Evolutionary conservation across 305 asterid species (phyloP), one percentile per base, ranked within the genome.

Genomic region (Plantago coronopus): DNA sequence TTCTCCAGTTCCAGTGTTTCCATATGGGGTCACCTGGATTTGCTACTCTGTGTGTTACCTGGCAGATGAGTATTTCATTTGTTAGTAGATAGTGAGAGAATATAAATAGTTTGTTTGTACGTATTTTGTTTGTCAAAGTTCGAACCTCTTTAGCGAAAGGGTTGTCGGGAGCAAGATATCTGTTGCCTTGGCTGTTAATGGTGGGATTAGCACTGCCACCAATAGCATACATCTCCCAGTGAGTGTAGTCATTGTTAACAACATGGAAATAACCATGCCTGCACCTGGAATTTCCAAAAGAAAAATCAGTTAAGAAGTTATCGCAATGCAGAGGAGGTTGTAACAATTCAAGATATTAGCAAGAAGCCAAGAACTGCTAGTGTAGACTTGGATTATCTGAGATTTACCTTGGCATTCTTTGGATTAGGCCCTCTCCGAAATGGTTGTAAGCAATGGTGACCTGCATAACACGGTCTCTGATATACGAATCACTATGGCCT

Each of bases 131-230:
- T 18, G 0, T 27, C 7, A 27, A 27, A 27, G 7, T 25, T 17
- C 43, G 13, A 38, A 83, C 95, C 95, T 83, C 85, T 73, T 86
- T 89, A n/a, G 94, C 90, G 34, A 59, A 77, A 55, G 67, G 79
- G 79, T 86, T 72, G 68, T 19, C 59, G 5, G 96, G 79, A 63
- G 96, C 94, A 15, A 84, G 82, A 76, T 70, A 88, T 74, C 95
- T 69, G 82, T 88, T 88, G 23, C 96, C 93, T 69, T 88, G 93
- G 76, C 93, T 85, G 76, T 88, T 86, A 58, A 88, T 88, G 43
- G 96, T 88, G 49, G 96, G 96, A 61, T 70, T 59, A 8, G 90
- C 96, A 59, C 96, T 88, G 45, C 96, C 96, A 27, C 96, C 95
- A 43, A 88, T 83, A 5, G 96, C 96, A 69, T 89, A 89, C 95